These are phyloP conservation scores for Cryomyces minteri DNA, from an alignment of 495 filamentous ascomycete species.

Conservation along the genomic window DNA sequence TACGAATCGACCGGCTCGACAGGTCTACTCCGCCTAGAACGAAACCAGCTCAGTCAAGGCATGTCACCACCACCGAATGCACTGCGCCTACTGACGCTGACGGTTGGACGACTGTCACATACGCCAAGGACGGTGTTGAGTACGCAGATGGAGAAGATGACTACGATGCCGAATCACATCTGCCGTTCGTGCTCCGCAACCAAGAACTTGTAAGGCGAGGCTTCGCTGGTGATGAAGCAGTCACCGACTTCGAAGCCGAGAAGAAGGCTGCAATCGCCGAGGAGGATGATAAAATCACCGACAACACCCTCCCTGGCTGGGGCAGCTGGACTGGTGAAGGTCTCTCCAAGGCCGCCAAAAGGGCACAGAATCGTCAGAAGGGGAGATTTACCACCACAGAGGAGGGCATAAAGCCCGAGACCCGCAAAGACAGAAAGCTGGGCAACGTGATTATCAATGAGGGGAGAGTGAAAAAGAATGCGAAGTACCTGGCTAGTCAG, in stretches of 20 bases:
- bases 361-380: conserved; percentile 26
- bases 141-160: conserved; percentile 31
- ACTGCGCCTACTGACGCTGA: conserved; percentile 6
- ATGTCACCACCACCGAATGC: conserved; percentile 5
- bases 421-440: conserved; percentile 66
- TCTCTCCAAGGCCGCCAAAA: conserved; percentile 41
- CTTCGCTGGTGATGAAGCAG: conserved; percentile 84
- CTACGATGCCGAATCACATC: conserved; percentile 25
- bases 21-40: neutral
- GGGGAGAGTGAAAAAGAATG: conserved; percentile 83
- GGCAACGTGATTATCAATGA: conserved; percentile 82
- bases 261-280: conserved; percentile 55
- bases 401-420: conserved; percentile 57
- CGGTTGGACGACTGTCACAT: conserved; percentile 18
- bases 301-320: conserved; percentile 83
- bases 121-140: conserved; percentile 3
- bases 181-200: conserved; percentile 52
- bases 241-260: conserved; percentile 61
- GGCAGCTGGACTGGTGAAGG: conserved; percentile 78
- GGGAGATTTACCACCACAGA: conserved; percentile 43
- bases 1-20: too few relatives aligned
- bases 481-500: conserved; percentile 63
- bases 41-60: conserved; percentile 1
- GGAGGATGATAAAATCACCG: conserved; percentile 70
- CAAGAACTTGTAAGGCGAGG: conserved; percentile 67